These are phyloP conservation scores for Diaporthe longicolla DNA, from an alignment of 2,329 filamentous ascomycete species.

Conservation along the genomic window DNA sequence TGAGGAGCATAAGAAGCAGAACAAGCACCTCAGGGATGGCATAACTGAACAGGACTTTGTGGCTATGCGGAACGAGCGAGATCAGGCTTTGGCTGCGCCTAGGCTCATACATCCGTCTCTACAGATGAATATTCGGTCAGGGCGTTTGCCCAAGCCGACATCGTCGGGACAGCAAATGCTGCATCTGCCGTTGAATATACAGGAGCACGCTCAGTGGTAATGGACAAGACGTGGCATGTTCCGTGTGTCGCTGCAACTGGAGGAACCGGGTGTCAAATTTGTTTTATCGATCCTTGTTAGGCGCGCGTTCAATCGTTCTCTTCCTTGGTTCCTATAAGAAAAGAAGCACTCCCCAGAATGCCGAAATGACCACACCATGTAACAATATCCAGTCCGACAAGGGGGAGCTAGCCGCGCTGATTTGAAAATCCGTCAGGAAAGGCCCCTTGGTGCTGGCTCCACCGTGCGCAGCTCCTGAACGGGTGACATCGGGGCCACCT, in stretches of 20 bases:
- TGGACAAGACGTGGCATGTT: background rate
- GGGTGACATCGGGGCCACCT: background rate
- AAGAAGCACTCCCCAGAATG: background rate
- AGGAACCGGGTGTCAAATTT: background rate
- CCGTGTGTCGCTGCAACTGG: background rate
- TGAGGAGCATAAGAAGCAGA: slow-evolving; percentile 58
- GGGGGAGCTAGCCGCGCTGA: background rate
- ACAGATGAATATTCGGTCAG: slow-evolving; percentile 67
- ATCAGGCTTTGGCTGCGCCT: slow-evolving; percentile 59
- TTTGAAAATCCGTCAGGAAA: background rate
- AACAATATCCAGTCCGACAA: background rate
- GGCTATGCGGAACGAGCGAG: slow-evolving; percentile 58
- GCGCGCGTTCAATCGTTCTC: background rate
- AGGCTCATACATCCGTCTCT: slow-evolving; percentile 64
- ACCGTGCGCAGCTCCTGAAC: background rate
- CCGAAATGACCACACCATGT: background rate
- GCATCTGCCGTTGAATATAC: slow-evolving; percentile 45
- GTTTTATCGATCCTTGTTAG: background rate
- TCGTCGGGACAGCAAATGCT: slow-evolving; percentile 52
- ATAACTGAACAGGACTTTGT: slow-evolving; percentile 61
- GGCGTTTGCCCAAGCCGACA: slow-evolving; percentile 56
- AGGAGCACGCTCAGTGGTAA: slow-evolving; percentile 12
- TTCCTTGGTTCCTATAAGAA: background rate
- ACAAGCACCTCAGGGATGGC: slow-evolving; percentile 63
- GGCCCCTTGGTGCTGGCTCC: background rate